Evolutionary conservation across 768 basidiomycete species (phyloP).

Genomic region (Daedalea quercina): DNA sequence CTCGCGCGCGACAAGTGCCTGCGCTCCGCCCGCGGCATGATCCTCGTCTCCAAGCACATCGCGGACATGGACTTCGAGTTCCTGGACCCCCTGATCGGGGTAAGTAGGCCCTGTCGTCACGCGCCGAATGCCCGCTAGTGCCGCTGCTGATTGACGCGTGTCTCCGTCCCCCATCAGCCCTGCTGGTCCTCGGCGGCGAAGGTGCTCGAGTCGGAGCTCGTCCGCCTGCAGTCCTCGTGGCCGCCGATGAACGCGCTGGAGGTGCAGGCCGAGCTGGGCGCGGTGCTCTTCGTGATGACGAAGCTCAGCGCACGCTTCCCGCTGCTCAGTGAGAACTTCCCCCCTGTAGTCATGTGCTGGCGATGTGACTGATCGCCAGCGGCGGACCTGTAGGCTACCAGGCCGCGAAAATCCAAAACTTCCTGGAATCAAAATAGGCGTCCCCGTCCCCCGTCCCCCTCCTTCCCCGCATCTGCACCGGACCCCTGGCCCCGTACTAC

Average conservation of each 20-base stretch:
- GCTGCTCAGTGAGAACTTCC: constrained; percentile 36
- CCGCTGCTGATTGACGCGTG: constrained; percentile 1
- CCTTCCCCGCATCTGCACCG: no score
- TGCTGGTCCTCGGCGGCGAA: constrained; percentile 71
- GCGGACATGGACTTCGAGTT: constrained; percentile 59
- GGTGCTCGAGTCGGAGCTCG: constrained; percentile 60
- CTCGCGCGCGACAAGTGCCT: constrained; percentile 62
- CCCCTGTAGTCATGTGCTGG: constrained; percentile 1
- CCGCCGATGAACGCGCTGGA: constrained; percentile 47
- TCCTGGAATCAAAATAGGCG: constrained; percentile 18
- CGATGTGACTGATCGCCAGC: constrained; percentile 1
- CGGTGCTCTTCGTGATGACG: constrained; percentile 59
- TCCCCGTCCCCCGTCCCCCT: no score
- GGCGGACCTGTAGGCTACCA: constrained; percentile 18
- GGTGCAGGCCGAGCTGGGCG: constrained; percentile 52
- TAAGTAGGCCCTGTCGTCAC: constrained; percentile 29
- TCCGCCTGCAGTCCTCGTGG: constrained; percentile 58
- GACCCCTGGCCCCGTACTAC: no score
- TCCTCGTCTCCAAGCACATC: constrained; percentile 55
- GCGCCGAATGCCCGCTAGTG: no score
- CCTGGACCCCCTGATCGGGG: constrained; percentile 75
- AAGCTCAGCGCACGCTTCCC: constrained; percentile 56
- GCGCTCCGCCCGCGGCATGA: constrained; percentile 53
- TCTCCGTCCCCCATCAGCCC: constrained; percentile 32
- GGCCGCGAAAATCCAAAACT: constrained; percentile 22